Base-by-base conservation (phyloP, 2,329 filamentous ascomycete species). In the Colletotrichum sp. region DNA sequence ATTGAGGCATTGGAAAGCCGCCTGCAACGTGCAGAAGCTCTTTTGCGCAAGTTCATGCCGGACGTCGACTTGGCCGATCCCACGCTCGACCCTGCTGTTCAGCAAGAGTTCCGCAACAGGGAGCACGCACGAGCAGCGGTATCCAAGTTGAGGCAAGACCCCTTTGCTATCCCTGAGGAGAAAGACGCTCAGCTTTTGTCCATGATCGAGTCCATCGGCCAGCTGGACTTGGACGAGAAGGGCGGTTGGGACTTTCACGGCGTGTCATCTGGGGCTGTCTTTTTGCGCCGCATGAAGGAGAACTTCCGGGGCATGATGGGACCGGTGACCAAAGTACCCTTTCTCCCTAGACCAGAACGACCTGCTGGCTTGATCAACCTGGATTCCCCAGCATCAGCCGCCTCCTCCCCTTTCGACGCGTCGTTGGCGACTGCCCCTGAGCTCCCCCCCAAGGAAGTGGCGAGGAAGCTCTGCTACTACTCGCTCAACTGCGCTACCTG, bases 171-270 rank as follows among this genome's bases (percentile, higher is more conserved):
- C 69, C 81, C 78, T 77, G 85, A 87, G 62, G 89, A 90, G 34
- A 90, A 93, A 61, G 95, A 96, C 79, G 92, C 91, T 13, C 91
- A 96, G 78, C 88, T 99, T 30, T 93, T 96, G 82, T 98, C 96
- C 32, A 99, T 99, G 96, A 96, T 99, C 74, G 95, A 96, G 82
- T 95, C 95, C 57, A 95, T 96, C 4, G 97, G 96, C 44, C 95
- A 96, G 82, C 89, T 99, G 22, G 96, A 99, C 81, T 89, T 99
- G 39, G 96, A 98, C 80, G 96, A 99, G 79, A 92, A 93, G 80
- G 96, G 96, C 57, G 93, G 97, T 80, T 98, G 96, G 93, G 96
- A 99, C 84, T 99, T 98, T 81, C 95, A 98, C 82, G 97, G 97
- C 64, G 94, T 95, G 78, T 98, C 96, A 0, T 99, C 97, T 0